Evolutionary conservation across 1,284 basidiomycete genomes (phyloP).

Genomic region (Leccinum variabile): DNA sequence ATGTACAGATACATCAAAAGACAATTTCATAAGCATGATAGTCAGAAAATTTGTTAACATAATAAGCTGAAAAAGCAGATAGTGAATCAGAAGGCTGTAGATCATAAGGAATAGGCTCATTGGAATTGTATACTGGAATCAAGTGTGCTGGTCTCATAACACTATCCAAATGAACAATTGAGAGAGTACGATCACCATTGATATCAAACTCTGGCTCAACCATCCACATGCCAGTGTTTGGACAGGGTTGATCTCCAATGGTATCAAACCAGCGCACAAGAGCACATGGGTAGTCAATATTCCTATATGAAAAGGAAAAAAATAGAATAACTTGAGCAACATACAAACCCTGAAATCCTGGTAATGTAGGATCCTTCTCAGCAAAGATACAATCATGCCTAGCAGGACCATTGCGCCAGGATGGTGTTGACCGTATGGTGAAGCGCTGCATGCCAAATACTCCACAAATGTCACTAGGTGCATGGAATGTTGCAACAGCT

Average conservation of each 20-base stretch:
- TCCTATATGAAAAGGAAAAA: neutral
- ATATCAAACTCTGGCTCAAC: neutral
- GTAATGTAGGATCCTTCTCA: neutral
- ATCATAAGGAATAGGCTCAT: neutral
- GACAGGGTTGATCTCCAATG: neutral
- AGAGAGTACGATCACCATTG: neutral
- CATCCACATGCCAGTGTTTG: neutral
- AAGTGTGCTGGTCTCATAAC: neutral
- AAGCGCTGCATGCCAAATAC: neutral
- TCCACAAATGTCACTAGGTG: neutral
- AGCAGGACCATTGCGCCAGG: neutral
- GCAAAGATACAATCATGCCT: neutral
- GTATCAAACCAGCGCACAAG: neutral
- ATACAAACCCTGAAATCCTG: neutral
- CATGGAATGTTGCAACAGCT: neutral
- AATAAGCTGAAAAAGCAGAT: neutral
- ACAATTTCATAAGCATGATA: constrained; percentile 1
- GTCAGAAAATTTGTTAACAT: neutral
- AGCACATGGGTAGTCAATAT: neutral
- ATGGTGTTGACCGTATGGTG: neutral
- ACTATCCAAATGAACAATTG: neutral
- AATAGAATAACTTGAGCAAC: neutral
- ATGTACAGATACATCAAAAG: neutral
- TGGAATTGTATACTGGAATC: neutral
- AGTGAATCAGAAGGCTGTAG: neutral